A percentile compares a stretch with the other conserved stretches of the same genome.
Conservation (phyloP, 2,329 filamentous ascomycete species). For the Fusarium veterinarium region DNA sequence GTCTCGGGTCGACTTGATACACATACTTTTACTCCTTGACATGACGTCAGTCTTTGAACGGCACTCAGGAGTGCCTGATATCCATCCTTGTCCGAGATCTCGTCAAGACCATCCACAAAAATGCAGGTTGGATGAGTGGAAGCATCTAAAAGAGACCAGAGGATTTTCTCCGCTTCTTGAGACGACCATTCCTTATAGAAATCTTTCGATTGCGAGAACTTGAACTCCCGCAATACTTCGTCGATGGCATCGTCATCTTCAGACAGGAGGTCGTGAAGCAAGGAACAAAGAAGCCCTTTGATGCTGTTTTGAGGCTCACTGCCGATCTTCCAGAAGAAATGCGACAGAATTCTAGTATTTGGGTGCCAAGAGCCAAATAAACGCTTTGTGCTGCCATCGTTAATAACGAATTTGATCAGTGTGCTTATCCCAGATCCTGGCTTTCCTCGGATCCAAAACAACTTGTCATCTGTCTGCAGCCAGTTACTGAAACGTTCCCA, state of each 20-base stretch:
- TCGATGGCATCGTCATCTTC: accelerated
- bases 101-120: not conserved
- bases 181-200: not conserved
- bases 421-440: constrained; percentile 10
- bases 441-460: constrained; percentile 3
- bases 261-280: not conserved
- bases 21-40: not conserved
- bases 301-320: not conserved
- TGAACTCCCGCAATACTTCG: accelerated
- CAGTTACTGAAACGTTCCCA: not conserved
- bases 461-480: accelerated
- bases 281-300: not conserved
- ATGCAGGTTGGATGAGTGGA: not conserved
- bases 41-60: accelerated
- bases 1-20: not conserved
- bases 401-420: not conserved
- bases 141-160: accelerated
- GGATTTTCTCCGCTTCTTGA: accelerated
- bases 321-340: constrained; percentile 17
- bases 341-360: accelerated
- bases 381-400: accelerated
- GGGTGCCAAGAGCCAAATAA: accelerated
- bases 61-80: accelerated
- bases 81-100: not conserved
- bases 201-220: not conserved